Conservation (phyloP, 805 yeast genomes). For the Sugiyamaella smithiae region DNA sequence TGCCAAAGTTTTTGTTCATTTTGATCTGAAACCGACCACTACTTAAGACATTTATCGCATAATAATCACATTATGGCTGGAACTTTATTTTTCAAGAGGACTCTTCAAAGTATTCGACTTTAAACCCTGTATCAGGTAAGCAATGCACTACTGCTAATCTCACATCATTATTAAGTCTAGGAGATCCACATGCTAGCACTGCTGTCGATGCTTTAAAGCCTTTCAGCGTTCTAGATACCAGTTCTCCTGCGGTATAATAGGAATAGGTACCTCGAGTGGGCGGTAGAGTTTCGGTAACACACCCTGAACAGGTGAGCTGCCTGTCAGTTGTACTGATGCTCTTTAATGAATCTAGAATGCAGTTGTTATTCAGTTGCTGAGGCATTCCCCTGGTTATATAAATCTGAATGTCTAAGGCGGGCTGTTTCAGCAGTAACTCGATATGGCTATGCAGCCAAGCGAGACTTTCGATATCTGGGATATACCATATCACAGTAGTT, state of each 20-base stretch:
- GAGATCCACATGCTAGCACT: conserved; percentile 59
- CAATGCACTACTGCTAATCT: conserved; percentile 41
- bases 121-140: conserved; percentile 9
- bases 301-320: no score
- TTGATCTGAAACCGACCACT: no score
- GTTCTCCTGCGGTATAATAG: conserved; percentile 10
- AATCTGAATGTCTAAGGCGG: conserved; percentile 27
- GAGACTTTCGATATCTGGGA: conserved; percentile 51
- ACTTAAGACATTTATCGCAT: no score
- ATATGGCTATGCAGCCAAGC: conserved; percentile 45
- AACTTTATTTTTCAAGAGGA: no score
- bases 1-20: no score
- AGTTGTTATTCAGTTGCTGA: no score
- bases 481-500: conserved; percentile 58
- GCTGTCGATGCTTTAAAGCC: conserved; percentile 28
- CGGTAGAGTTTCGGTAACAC: no score
- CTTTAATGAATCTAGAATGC: no score
- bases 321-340: no score
- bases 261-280: no score
- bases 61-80: no score
- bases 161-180: conserved; percentile 51
- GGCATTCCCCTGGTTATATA: no score
- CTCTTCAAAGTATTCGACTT: conserved; percentile 37
- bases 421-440: conserved; percentile 25
- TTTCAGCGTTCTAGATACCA: conserved; percentile 9